Evolutionary conservation across 257 asterid genomes (phyloP), one percentile per base, ranked within the genome.

Genomic region (Parsonsia alboflavescens): DNA sequence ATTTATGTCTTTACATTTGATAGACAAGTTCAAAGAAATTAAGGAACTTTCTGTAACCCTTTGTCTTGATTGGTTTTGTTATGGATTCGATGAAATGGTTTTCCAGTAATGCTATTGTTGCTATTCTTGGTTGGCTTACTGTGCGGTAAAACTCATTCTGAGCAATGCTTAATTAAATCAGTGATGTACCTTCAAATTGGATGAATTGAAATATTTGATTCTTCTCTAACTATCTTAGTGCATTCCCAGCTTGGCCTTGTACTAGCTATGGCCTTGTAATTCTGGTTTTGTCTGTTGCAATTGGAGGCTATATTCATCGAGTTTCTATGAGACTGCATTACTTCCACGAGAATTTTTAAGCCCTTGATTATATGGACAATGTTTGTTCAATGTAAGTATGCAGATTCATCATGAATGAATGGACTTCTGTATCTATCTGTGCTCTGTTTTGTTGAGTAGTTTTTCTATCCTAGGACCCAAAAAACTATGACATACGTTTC

Each of bases 21-120:
- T 53, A 53, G 75, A 62, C 30, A 53, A 26, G 49, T 4, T 41
- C 13, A 48, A 49, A 39, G 54, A 63, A 69, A 68, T 42, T 28
- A 44, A 28, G 75, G 22, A 50, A 54, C 39, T 24, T 70, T 49
- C 44, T 59, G 67, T 13, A 13, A 39, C 62, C 24, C 70, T 19
- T 39, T 65, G 8, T 65, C 28, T 65, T 65, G 2, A 28, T 46
- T 24, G 12, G 2, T 26, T 19, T 12, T 68, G 16, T 44, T 52
- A 28, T 6, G 68, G 46, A 72, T 66, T 45, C 46, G 33, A 11
- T 30, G 80, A 30, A 33, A 16, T 22, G 44, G 26, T 46, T 70
- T 50, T 65, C 58, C 24, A 71, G 71, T 77, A 77, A 77, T 77
- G 67, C 21, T 28, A 61, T 53, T 71, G 50, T 62, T 70, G 75